These are phyloP conservation scores for Alternaria rosae DNA, from an alignment of 2,329 filamentous ascomycete species.

Conservation along the genomic window DNA sequence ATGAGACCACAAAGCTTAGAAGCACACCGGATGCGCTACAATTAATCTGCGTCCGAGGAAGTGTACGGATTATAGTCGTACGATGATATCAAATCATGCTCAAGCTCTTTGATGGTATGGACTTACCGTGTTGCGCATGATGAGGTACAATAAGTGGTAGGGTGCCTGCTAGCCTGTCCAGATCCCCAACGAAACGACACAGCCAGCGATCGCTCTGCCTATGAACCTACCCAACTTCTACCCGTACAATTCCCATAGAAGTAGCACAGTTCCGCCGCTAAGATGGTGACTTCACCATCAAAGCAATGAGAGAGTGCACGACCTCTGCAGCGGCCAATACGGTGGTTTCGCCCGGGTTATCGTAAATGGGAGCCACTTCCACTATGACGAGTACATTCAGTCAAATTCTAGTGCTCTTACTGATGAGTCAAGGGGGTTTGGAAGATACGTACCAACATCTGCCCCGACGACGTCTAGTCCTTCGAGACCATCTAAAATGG, in stretches of 20 bases:
- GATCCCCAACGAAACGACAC: not conserved
- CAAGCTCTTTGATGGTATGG: not conserved
- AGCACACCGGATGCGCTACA: not conserved
- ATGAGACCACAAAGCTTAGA: not conserved
- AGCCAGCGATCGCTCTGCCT: not conserved
- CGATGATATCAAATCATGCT: not conserved
- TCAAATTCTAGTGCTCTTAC: slow-evolving; percentile 9
- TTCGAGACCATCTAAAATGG: slow-evolving; percentile 65
- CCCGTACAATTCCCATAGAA: not conserved
- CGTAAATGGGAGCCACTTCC: slow-evolving; percentile 68
- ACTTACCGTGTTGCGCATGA: not conserved
- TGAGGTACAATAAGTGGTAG: not conserved
- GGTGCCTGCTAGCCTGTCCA: not conserved
- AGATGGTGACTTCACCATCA: slow-evolving; percentile 57
- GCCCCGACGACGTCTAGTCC: slow-evolving; percentile 66
- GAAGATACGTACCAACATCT: slow-evolving; percentile 57
- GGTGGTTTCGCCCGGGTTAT: slow-evolving; percentile 67
- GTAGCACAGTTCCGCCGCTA: slow-evolving; percentile 2
- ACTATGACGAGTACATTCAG: slow-evolving; percentile 47
- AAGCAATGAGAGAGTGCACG: slow-evolving; percentile 57
- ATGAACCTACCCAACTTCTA: not conserved
- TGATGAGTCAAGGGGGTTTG: not conserved
- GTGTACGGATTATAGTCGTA: not conserved
- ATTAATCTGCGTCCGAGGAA: not conserved
- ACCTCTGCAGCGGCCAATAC: slow-evolving; percentile 64